Evolutionary conservation across 1,284 basidiomycete species (phyloP).

Genomic region (Austropuccinia psidii): DNA sequence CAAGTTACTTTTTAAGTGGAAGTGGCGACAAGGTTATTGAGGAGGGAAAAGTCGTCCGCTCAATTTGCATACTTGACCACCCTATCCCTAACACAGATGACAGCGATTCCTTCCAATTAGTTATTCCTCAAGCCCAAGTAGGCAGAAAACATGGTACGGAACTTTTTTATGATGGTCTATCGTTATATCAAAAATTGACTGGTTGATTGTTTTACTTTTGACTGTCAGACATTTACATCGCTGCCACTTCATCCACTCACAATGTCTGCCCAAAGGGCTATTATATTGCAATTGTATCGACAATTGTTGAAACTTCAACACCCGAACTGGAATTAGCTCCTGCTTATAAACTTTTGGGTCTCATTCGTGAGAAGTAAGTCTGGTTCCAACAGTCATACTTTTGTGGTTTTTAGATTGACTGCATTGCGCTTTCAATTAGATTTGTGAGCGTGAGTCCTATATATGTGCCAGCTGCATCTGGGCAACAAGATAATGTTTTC

Average conservation of each 20-base stretch:
- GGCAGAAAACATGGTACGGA: conserved; percentile 76
- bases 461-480: conserved; percentile 78
- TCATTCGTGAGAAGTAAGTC: conserved; percentile 85
- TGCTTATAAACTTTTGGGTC: conserved; percentile 83
- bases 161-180: not conserved
- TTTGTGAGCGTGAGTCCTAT: conserved; percentile 83
- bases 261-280: conserved; percentile 93
- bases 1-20: conserved; percentile 75
- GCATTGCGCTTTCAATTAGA: conserved; percentile 50
- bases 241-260: conserved; percentile 91
- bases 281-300: conserved; percentile 95
- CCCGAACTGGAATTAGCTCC: conserved; percentile 89
- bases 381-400: not conserved
- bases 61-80: conserved; percentile 97
- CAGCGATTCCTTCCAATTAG: conserved; percentile 88
- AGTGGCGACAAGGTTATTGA: conserved; percentile 75
- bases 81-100: conserved; percentile 97
- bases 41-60: conserved; percentile 88
- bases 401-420: conserved; percentile 1
- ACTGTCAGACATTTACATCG: conserved; percentile 93
- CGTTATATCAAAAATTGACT: not conserved
- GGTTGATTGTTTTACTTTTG: conserved; percentile 25
- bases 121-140: conserved; percentile 99
- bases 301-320: conserved; percentile 88
- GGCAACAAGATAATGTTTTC: conserved; percentile 79